These are phyloP conservation scores for Aurinia saxatilis DNA, from an alignment of 345 rosid species.

Conservation along the genomic window DNA sequence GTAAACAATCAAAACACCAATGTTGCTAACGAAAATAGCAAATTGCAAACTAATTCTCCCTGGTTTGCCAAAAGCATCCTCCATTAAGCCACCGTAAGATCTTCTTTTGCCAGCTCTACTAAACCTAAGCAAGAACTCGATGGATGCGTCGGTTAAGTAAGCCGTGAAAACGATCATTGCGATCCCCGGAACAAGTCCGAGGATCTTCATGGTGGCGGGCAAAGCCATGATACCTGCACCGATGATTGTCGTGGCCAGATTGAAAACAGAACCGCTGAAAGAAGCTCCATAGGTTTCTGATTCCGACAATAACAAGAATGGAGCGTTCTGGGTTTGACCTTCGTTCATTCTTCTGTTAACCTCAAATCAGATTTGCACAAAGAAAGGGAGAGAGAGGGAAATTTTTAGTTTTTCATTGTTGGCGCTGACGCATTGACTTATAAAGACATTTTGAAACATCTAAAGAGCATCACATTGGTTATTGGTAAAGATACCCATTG, in stretches of 20 bases:
- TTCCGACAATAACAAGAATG: slow-evolving; percentile 54
- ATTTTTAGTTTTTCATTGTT: no score
- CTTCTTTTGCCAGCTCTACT: slow-evolving; percentile 50
- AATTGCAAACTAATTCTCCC: slow-evolving; percentile 63
- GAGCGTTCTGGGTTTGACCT: slow-evolving; percentile 26
- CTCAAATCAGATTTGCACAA: no score
- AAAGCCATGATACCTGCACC: slow-evolving; percentile 99
- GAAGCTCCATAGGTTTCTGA: slow-evolving; percentile 73
- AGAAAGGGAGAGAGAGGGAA: no score
- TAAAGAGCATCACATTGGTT: no score
- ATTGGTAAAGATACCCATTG: no score
- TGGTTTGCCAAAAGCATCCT: slow-evolving; percentile 75
- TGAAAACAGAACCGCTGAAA: slow-evolving; percentile 80
- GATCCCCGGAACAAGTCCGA: slow-evolving; percentile 69
- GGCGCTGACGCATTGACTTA: no score
- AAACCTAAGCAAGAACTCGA: slow-evolving; percentile 80
- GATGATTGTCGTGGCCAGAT: slow-evolving; percentile 74
- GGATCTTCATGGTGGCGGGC: slow-evolving; percentile 89
- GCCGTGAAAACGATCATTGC: slow-evolving; percentile 69
- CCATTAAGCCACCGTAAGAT: slow-evolving; percentile 83
- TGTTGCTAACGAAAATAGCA: slow-evolving; percentile 62
- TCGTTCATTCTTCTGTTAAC: no score
- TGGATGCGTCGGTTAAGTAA: slow-evolving; percentile 65
- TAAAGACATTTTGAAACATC: no score
- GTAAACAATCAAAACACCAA: slow-evolving; percentile 90